Evolutionary conservation across 2,329 filamentous ascomycete genomes (phyloP).

Genomic region (Colletotrichum eleusines): DNA sequence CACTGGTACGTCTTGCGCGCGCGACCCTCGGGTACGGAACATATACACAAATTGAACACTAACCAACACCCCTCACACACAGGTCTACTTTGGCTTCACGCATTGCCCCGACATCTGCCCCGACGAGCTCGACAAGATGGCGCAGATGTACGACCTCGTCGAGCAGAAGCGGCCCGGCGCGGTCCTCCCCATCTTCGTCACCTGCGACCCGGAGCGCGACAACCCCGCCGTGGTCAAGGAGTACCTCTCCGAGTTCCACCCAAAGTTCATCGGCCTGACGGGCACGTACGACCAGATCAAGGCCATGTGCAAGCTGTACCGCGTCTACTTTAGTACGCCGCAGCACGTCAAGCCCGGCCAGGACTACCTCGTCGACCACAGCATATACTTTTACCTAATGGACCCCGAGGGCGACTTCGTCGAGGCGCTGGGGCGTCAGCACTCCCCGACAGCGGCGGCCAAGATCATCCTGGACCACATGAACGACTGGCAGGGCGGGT

Average conservation of each 20-base stretch:
- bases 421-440: constrained; percentile 93
- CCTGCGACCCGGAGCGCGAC: constrained; percentile 93
- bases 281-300: constrained; percentile 96
- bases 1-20: constrained; percentile 73
- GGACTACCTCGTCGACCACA: constrained; percentile 98
- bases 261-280: constrained; percentile 86
- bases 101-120: constrained; percentile 99
- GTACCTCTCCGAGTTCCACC: constrained; percentile 93
- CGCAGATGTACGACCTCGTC: constrained; percentile 86
- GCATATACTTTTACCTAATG: constrained; percentile 99
- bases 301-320: constrained; percentile 92
- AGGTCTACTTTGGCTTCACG: constrained; percentile 99
- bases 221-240: constrained; percentile 84
- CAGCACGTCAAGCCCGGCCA: constrained; percentile 88
- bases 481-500: constrained; percentile 65
- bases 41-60: too few species aligned
- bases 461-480: constrained; percentile 89
- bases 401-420: constrained; percentile 98
- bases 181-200: constrained; percentile 89
- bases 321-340: constrained; percentile 97
- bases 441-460: constrained; percentile 88
- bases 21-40: too few species aligned
- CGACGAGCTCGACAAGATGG: constrained; percentile 99
- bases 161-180: constrained; percentile 62
- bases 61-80: constrained; percentile 51